These are phyloP conservation scores for Venturia oleaginea DNA, from an alignment of 2,329 filamentous ascomycete species.

Conservation along the genomic window DNA sequence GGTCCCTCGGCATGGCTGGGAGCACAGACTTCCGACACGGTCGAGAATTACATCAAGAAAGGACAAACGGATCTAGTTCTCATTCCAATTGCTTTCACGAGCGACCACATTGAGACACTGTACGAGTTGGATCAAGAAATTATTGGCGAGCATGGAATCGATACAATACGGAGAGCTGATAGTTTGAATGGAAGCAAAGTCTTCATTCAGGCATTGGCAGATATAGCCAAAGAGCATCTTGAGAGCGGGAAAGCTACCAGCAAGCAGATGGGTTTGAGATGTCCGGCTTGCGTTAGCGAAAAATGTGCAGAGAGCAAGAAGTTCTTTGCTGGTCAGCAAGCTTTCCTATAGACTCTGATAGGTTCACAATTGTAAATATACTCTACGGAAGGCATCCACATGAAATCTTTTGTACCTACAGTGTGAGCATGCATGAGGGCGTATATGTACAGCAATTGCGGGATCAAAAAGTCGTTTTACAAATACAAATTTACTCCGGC, in stretches of 20 bases:
- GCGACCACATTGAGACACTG: constrained; percentile 96
- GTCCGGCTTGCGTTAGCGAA: constrained; percentile 87
- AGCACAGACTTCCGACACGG: constrained; percentile 81
- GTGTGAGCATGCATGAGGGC: neutral
- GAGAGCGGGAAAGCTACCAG: constrained; percentile 63
- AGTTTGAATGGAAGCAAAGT: constrained; percentile 83
- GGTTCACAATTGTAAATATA: neutral
- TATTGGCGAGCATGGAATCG: constrained; percentile 65
- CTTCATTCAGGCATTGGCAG: constrained; percentile 83
- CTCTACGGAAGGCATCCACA: neutral
- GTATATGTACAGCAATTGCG: neutral
- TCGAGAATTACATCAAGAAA: constrained; percentile 80
- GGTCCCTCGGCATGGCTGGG: constrained; percentile 93
- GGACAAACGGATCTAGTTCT: constrained; percentile 86
- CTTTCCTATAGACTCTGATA: neutral
- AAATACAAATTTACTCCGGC: neutral
- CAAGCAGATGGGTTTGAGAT: constrained; percentile 79
- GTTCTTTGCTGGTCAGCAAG: constrained; percentile 43
- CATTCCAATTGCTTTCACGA: constrained; percentile 94
- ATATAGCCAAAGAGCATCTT: constrained; percentile 76
- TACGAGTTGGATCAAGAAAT: constrained; percentile 93
- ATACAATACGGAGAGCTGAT: constrained; percentile 71
- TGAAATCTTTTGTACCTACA: neutral
- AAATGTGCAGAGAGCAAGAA: constrained; percentile 69
- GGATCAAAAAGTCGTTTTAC: neutral